Evolutionary conservation across 352 stramenopile species (phyloP).

Genomic region (Pythium phragmitis): DNA sequence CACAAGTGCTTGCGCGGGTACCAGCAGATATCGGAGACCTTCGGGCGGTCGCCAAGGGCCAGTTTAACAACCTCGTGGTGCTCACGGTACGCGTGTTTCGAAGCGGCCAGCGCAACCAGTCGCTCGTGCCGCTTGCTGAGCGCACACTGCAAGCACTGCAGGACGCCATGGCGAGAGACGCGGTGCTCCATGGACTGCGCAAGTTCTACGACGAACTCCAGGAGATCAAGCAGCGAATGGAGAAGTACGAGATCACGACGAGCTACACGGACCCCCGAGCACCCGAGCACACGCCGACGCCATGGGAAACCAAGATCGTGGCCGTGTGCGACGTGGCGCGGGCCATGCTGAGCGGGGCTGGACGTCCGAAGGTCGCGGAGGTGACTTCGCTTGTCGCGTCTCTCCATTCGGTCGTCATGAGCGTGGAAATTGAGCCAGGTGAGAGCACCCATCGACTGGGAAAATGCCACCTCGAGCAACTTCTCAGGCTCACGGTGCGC

Average conservation of each 20-base stretch:
- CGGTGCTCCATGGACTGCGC: not conserved
- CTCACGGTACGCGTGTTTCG: not conserved
- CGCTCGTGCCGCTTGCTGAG: not conserved
- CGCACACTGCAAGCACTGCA: not conserved
- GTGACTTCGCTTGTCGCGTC: not conserved
- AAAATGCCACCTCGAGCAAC: not conserved
- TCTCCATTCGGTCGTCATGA: not conserved
- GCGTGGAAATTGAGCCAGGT: not conserved
- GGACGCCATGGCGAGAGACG: not conserved
- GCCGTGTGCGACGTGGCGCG: not conserved
- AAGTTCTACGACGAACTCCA: constrained; percentile 4
- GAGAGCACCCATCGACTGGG: not conserved
- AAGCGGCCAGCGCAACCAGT: not conserved
- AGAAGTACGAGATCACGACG: constrained; percentile 4
- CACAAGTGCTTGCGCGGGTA: not conserved
- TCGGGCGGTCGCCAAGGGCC: not conserved
- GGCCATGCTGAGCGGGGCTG: not conserved
- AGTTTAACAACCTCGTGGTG: constrained; percentile 8
- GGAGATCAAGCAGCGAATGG: not conserved
- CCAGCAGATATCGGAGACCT: not conserved
- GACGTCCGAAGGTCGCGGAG: not conserved
- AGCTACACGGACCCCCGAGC: not conserved
- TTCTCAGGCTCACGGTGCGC: not conserved
- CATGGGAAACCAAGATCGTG: not conserved
- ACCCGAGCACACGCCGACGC: not conserved